phyloP scores from a whole-genome alignment of 139 green algal genomes.

The Micractinium conductrix region DNA sequence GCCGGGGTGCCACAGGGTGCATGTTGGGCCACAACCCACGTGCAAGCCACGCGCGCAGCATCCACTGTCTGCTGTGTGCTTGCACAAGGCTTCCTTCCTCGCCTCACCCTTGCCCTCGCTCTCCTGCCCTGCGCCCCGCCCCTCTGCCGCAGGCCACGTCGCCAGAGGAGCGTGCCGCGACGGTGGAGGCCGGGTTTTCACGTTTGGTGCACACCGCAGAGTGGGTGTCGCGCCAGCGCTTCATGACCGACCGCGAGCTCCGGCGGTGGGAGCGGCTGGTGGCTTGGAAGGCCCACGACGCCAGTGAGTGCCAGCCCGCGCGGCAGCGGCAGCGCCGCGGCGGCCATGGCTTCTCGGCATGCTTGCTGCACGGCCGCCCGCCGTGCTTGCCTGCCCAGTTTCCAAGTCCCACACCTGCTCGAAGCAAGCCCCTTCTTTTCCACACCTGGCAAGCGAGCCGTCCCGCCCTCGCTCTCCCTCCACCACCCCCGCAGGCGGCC shows the following conservation, averaged over 20 bases:
- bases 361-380: background rate
- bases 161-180: background rate
- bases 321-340: too few relatives aligned
- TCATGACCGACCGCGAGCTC: conserved; percentile 12
- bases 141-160: conserved; percentile 3
- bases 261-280: conserved; percentile 52
- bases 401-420: too few relatives aligned
- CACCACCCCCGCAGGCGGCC: conserved; percentile 1
- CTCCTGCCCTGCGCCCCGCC: background rate
- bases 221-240: conserved; percentile 9
- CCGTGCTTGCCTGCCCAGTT: too few relatives aligned
- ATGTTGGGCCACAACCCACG: too few relatives aligned
- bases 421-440: too few relatives aligned
- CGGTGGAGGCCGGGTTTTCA: conserved; percentile 18
- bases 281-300: conserved; percentile 40
- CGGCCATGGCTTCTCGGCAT: too few relatives aligned
- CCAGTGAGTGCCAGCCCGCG: background rate
- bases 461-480: background rate
- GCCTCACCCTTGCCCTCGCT: background rate
- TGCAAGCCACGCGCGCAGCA: too few relatives aligned
- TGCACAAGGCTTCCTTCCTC: too few relatives aligned
- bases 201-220: conserved; percentile 19
- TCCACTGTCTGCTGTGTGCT: too few relatives aligned
- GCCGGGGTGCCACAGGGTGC: too few relatives aligned
- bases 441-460: background rate